Evolutionary conservation across 2,329 filamentous ascomycete genomes (phyloP).

Genomic region (Leptographium procerum): DNA sequence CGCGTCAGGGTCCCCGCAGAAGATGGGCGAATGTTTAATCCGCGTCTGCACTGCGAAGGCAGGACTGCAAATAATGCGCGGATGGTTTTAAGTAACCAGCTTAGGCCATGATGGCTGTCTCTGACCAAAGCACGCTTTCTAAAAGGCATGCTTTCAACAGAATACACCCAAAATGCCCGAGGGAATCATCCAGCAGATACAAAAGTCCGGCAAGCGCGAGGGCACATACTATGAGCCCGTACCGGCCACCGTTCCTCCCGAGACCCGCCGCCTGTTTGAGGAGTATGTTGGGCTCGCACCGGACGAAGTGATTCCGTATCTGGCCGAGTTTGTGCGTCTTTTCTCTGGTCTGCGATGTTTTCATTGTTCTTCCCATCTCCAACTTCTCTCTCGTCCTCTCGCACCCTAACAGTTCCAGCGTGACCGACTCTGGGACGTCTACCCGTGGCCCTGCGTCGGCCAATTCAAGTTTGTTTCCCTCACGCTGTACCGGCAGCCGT

Average conservation of each 20-base stretch:
- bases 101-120: too few relatives aligned
- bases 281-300: conserved; percentile 1
- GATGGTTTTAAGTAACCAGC: too few relatives aligned
- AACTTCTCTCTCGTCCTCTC: too few relatives aligned
- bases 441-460: conserved; percentile 11
- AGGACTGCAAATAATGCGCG: too few relatives aligned
- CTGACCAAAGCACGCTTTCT: too few relatives aligned
- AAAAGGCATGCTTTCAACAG: too few relatives aligned
- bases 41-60: too few relatives aligned
- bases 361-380: too few relatives aligned
- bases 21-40: too few relatives aligned
- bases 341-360: background rate
- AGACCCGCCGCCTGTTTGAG: conserved; percentile 1
- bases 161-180: too few relatives aligned
- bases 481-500: background rate
- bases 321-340: background rate
- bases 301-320: background rate
- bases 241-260: background rate
- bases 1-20: too few relatives aligned
- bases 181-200: background rate
- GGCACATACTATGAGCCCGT: background rate
- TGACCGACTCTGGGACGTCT: background rate
- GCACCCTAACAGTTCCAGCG: too few relatives aligned
- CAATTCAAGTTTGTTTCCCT: conserved; percentile 11
- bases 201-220: background rate